Percentiles rank a stretch among this genome's conserved stretches.
Evolutionary conservation across 1,139 yeast genomes (phyloP).

Genomic region (Blastobotrys malaysiensis): DNA sequence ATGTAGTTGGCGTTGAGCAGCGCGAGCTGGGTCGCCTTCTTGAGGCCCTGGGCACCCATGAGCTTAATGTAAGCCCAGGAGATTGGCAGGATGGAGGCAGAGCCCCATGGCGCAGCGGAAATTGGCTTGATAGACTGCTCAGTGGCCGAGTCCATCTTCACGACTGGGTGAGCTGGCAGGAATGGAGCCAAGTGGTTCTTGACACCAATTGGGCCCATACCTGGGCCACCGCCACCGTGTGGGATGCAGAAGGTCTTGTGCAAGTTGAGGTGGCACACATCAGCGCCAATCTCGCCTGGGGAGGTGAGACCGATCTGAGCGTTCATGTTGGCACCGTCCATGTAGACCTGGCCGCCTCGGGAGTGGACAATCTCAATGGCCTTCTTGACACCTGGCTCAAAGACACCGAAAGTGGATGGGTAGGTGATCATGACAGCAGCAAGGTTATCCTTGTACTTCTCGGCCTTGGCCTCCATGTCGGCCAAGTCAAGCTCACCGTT

Average conservation of each 20-base stretch:
- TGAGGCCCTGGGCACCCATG: conserved; percentile 82
- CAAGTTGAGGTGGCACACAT: conserved; percentile 92
- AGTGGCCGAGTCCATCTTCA: conserved; percentile 42
- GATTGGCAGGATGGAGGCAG: conserved; percentile 88
- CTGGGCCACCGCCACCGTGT: conserved; percentile 99
- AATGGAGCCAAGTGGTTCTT: conserved; percentile 74
- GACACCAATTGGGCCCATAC: conserved; percentile 97
- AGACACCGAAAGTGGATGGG: conserved; percentile 94
- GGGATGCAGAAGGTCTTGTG: conserved; percentile 98
- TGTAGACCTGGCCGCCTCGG: conserved; percentile 90
- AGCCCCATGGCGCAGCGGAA: conserved; percentile 92
- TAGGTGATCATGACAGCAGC: conserved; percentile 96
- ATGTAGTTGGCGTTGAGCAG: conserved; percentile 94
- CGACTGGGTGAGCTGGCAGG: conserved; percentile 72
- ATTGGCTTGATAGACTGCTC: conserved; percentile 66
- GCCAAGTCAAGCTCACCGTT: conserved; percentile 81
- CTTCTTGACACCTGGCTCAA: conserved; percentile 81
- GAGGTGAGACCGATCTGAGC: conserved; percentile 97
- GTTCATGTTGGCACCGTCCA: conserved; percentile 99
- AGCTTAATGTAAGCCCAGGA: conserved; percentile 92
- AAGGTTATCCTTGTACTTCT: conserved; percentile 57
- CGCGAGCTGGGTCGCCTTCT: conserved; percentile 81
- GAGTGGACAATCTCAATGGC: conserved; percentile 82
- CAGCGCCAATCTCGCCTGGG: conserved; percentile 98
- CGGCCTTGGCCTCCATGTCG: conserved; percentile 72